phyloP scores from a whole-genome alignment of 2,329 filamentous ascomycete species.

The Exophiala dermatitidis region DNA sequence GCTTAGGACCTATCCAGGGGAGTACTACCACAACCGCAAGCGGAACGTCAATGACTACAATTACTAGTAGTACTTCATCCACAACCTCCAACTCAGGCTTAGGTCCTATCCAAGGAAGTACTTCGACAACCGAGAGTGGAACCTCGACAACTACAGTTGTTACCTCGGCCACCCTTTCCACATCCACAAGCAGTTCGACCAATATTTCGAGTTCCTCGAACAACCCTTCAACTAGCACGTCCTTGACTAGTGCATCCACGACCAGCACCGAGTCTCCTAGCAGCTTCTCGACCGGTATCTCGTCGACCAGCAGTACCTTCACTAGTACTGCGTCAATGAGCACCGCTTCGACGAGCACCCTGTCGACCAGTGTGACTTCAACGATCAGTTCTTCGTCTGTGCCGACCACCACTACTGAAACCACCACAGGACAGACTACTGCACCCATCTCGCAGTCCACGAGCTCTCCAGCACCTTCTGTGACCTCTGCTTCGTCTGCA shows the following conservation, averaged over 20 bases:
- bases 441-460: no score
- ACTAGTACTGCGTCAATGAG: neutral
- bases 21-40: neutral
- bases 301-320: no score
- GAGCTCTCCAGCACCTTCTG: no score
- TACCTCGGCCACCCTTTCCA: neutral
- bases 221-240: neutral
- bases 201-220: neutral
- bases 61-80: neutral
- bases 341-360: neutral
- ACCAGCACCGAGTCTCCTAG: no score
- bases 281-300: no score
- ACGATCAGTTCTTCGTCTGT: neutral
- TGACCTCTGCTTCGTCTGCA: no score
- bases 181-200: neutral
- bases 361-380: neutral
- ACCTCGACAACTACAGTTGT: neutral
- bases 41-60: neutral
- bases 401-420: neutral
- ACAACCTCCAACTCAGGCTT: neutral
- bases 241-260: neutral
- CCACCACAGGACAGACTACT: neutral
- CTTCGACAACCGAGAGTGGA: no score
- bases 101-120: neutral
- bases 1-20: neutral